Evolutionary conservation across 306 rosid species (phyloP).

Genomic region (Vachellia pachyceras): DNA sequence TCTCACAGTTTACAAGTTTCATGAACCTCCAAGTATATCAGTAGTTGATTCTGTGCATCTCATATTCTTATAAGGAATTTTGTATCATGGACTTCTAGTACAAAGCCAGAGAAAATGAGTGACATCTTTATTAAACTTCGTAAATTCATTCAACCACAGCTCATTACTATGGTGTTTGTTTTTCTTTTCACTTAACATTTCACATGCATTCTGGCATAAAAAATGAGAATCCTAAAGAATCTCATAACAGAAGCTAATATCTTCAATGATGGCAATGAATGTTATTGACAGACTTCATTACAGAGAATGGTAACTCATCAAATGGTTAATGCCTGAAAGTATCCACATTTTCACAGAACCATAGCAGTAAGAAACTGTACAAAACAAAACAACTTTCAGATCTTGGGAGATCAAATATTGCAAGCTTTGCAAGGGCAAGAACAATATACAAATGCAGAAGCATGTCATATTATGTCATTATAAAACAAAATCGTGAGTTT

Average conservation of each 20-base stretch:
- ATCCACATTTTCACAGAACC: not conserved
- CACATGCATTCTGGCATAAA: not conserved
- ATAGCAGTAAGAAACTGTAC: not conserved
- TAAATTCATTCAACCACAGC: not conserved
- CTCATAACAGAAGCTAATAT: not conserved
- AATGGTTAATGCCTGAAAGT: not conserved
- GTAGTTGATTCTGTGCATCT: not conserved
- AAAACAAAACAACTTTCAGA: not conserved
- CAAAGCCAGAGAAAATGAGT: not conserved
- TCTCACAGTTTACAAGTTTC: slow-evolving; percentile 16
- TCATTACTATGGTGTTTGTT: not conserved
- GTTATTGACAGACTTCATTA: not conserved
- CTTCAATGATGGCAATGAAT: slow-evolving; percentile 4
- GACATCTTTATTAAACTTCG: not conserved
- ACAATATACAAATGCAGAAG: not conserved
- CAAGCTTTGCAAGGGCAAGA: slow-evolving; percentile 11
- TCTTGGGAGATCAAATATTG: slow-evolving; percentile 16
- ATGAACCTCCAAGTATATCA: not conserved
- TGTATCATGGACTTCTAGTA: not conserved
- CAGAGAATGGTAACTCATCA: not conserved
- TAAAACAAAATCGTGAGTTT: not conserved
- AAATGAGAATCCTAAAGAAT: slow-evolving; percentile 5
- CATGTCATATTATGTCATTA: slow-evolving; percentile 5
- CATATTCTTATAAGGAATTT: not conserved
- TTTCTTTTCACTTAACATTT: not conserved